Base-by-base conservation (phyloP, 441 rosid genomes). In the Metrosideros polymorpha region DNA sequence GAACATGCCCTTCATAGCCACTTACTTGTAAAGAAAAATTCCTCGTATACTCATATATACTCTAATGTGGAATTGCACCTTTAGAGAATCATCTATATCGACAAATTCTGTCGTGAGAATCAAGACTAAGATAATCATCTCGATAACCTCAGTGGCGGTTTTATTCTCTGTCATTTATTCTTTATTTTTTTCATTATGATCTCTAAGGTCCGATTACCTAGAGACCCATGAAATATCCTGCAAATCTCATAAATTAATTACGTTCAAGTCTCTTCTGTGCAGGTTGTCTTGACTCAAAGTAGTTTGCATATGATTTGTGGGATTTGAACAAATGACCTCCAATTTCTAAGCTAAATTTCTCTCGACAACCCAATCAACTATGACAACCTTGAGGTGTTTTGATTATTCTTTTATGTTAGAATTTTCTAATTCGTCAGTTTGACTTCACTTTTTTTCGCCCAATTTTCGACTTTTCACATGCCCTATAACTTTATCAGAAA, bases 161-260 rank as follows among this genome's bases (percentile, higher is more conserved):
- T 10, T 63, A 5, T 39, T 25, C 7, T 43, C 6, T 66, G 0
- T n/a, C 29, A 71, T 12, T 39, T 3, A 2, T 61, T 17, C 35
- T 17, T 19, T n/a, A n/a, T n/a, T n/a, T 57, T 57, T 57, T 56
- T 13, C 2, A 2, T 71, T 6, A 19, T 66, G 3, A 9, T 32
- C 25, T 1, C 32, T 3, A 2, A 2, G 7, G 12, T 66, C 15
- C 4, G 1, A 3, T 42, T 39, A 39, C n/a, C 5, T 57, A 12
- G 0, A 39, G 79, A 0, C 45, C n/a, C 0, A 71, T 1, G 17
- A 12, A 39, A 71, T 2, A 39, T 24, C 49, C 0, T 71, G n/a
- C 29, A 55, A 27, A 25, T 27, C 6, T 27, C 12, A 9, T 0
- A 12, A 56, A 27, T 56, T 9, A 56, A 29, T 56, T 56, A 56